Evolutionary conservation across 306 rosid genomes (phyloP), one percentile per base, ranked within the genome.

Genomic region (Citrullus amarus): DNA sequence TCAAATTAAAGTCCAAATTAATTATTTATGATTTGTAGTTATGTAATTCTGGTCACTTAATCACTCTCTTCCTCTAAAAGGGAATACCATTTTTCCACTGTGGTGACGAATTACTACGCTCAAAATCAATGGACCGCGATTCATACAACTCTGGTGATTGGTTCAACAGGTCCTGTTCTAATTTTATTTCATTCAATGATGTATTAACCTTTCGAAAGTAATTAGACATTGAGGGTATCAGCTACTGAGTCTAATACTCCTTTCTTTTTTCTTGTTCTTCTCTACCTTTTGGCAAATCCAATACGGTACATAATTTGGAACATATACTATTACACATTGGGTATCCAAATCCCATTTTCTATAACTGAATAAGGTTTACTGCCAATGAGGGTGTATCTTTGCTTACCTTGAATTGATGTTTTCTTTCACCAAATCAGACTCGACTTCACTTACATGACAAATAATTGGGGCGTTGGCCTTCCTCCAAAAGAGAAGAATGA

Each of bases 141-240:
- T 95, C 99, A 11, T 95, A 95, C 88, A 92, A 92, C 85, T 95
- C 97, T 75, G 99, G 97, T 28, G 99, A 95, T 87, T 91, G 97
- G 97, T 95, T 92, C 88, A 92, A 95, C 82, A 91, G 97, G 97
- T 91, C 78, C 36, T 34, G 34, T 53, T 46, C 79, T 79, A 75
- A 46, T 81, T 81, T 83, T 50, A 25, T 72, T 72, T 28, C 43
- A 25, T 25, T 72, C 77, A 14, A 51, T 72, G 9, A 28, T 71
- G 8, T 71, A 11, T 22, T 71, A 14, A 22, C 56, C 30, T 82
- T 80, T 65, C 46, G 50, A 53, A 51, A 25, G 77, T 75, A 39
- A 44, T 73, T 54, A 56, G 62, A 30, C 20, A 13, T 13, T 32
- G 38, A 63, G 41, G 25, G 30, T 53, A 25, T 34, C 30, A 15